These are phyloP conservation scores for Suhomyces kilbournensis DNA, from an alignment of 805 yeast species.

Conservation along the genomic window DNA sequence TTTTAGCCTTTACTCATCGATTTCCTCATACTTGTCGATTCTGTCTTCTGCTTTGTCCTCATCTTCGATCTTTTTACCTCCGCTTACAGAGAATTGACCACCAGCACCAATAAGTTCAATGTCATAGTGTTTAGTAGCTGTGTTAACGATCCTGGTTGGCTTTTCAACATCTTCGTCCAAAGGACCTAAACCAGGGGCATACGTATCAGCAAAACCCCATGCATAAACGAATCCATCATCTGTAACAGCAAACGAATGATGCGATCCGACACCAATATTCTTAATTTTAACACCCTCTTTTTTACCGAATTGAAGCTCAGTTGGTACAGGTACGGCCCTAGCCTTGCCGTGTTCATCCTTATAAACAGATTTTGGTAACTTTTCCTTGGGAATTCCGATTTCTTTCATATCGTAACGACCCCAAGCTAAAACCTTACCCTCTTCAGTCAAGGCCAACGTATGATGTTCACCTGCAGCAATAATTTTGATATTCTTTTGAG, in stretches of 20 bases:
- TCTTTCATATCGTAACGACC: constrained; percentile 95
- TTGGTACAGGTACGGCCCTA: constrained; percentile 84
- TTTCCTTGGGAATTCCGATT: constrained; percentile 68
- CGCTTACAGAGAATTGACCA: constrained; percentile 92
- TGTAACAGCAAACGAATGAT: constrained; percentile 85
- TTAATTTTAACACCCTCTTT: constrained; percentile 29
- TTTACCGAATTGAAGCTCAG: constrained; percentile 47
- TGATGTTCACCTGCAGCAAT: constrained; percentile 97
- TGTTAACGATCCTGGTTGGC: constrained; percentile 89
- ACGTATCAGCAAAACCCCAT: constrained; percentile 98
- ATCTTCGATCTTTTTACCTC: constrained; percentile 66
- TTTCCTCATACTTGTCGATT: constrained; percentile 49
- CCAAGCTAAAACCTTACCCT: constrained; percentile 76
- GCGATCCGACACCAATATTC: constrained; percentile 78
- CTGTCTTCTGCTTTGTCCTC: constrained; percentile 48
- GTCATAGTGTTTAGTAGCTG: constrained; percentile 82
- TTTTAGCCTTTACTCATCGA: constrained; percentile 31
- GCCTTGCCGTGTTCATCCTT: constrained; percentile 77
- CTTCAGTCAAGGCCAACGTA: constrained; percentile 66
- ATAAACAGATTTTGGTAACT: constrained; percentile 70
- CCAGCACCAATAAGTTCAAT: constrained; percentile 84
- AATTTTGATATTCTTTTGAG: constrained; percentile 51
- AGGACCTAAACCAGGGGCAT: constrained; percentile 93
- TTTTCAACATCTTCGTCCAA: constrained; percentile 81
- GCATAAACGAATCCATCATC: constrained; percentile 82